Evolutionary conservation across 1,139 yeast genomes (phyloP).

Genomic region (Candida smagusa): DNA sequence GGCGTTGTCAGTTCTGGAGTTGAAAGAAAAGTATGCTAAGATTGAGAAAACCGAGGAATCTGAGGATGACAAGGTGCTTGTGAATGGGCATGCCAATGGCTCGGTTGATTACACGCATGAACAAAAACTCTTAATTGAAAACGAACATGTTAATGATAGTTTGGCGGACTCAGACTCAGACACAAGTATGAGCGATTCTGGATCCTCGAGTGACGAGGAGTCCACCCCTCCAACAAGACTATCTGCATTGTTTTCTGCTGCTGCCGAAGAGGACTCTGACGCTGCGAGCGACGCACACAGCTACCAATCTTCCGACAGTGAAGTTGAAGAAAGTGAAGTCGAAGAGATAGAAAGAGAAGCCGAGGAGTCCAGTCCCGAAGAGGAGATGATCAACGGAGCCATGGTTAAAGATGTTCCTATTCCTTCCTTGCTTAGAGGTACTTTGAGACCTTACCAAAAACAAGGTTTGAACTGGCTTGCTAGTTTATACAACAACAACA

Average conservation of each 20-base stretch:
- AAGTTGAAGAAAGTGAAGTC: slow-evolving; percentile 18
- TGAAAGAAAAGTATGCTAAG: slow-evolving; percentile 60
- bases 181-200: slow-evolving; percentile 6
- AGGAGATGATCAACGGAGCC: slow-evolving; percentile 34
- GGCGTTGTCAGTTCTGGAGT: slow-evolving; percentile 61
- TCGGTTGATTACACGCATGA: slow-evolving; percentile 31
- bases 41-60: slow-evolving; percentile 12
- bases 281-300: slow-evolving; percentile 3
- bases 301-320: slow-evolving; percentile 15
- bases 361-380: slow-evolving; percentile 12
- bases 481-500: slow-evolving; percentile 83
- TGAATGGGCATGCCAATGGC: slow-evolving; percentile 22
- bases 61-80: slow-evolving; percentile 21
- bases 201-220: slow-evolving; percentile 10
- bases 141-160: slow-evolving; percentile 13
- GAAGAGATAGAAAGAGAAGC: slow-evolving; percentile 5
- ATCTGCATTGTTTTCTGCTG: slow-evolving; percentile 7
- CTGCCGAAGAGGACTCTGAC: slow-evolving; percentile 1
- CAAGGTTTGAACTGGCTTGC: slow-evolving; percentile 98
- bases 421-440: slow-evolving; percentile 72
- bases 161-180: slow-evolving; percentile 24
- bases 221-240: slow-evolving; percentile 6
- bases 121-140: slow-evolving; percentile 29
- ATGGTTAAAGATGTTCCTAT: slow-evolving; percentile 66
- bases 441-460: slow-evolving; percentile 86